Base-by-base conservation (phyloP, 306 rosid species). In the Cyclanthera cordifolia region DNA sequence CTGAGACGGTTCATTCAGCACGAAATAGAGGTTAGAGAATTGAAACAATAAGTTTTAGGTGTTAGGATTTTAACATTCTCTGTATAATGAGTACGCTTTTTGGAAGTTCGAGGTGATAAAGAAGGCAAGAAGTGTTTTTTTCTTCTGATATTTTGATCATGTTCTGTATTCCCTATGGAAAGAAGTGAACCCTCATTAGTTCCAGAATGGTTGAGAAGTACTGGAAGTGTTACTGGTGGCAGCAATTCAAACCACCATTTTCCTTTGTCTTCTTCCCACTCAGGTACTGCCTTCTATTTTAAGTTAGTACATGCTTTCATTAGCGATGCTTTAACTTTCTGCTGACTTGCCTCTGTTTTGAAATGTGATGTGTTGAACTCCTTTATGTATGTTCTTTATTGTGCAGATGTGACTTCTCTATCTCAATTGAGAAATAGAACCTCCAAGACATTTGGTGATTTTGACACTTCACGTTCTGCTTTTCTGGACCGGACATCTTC, bases 111-210 rank as follows among this genome's bases (percentile, higher is more conserved):
- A 72, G 87, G 70, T 55, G 83, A 89, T 69, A 82, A 77, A 82
- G 84, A 76, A 74, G 88, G 88, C 58, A 75, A 73, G 73, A 72
- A 48, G 63, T 69, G 81, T 73, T 56, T 67, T 76, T 57, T 67
- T 73, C 57, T 65, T 75, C 69, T 57, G 50, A 75, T 73, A 45
- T 66, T 66, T 88, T 86, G 81, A 90, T 87, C 78, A 87, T 90
- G 96, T 83, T 87, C 95, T 87, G 83, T 81, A 83, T 79, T 94
- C 88, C 86, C 79, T 82, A 94, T 94, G 99, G 97, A 83, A 79
- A 90, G 84, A 90, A 88, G 99, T 94, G 97, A 94, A 85, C 95
- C 96, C 64, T 43, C 99, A n/a, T 88, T 94, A 85, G 95, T 81
- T 81, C 99, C 99, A 79, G 86, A 94, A 90, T 94, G 99, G 99